These are phyloP conservation scores for Graphilbum sp. DNA, from an alignment of 2,329 filamentous ascomycete genomes.

Conservation along the genomic window DNA sequence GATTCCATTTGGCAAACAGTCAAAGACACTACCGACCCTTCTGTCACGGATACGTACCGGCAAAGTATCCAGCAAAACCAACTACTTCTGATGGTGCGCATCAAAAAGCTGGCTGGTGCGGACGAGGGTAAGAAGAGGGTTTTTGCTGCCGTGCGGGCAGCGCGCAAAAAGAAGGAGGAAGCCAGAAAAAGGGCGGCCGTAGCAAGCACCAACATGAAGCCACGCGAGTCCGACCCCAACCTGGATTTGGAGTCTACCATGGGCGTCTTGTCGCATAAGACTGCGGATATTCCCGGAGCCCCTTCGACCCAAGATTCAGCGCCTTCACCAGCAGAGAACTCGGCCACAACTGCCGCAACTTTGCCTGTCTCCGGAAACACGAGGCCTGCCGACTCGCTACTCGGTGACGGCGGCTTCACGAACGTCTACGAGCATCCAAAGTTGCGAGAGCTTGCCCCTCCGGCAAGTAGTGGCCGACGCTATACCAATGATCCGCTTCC, in stretches of 20 bases:
- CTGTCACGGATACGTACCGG: conserved; percentile 59
- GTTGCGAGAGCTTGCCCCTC: background rate
- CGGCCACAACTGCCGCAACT: background rate
- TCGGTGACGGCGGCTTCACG: background rate
- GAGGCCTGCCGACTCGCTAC: too few species aligned
- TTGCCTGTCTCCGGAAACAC: too few species aligned
- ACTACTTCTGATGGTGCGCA: conserved; percentile 59
- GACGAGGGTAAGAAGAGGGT: conserved; percentile 58
- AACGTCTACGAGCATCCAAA: conserved; percentile 17
- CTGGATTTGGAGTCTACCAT: conserved; percentile 20
- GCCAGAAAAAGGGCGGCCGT: conserved; percentile 43
- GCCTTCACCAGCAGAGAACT: too few species aligned
- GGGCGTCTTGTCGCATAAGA: conserved; percentile 23
- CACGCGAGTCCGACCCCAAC: conserved; percentile 44
- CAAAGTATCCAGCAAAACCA: conserved; percentile 72
- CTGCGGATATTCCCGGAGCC: too few species aligned
- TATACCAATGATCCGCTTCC: conserved; percentile 35
- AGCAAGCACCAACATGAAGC: conserved; percentile 45
- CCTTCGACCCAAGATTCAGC: too few species aligned
- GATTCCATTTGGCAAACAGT: conserved; percentile 74
- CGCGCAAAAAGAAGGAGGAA: conserved; percentile 38
- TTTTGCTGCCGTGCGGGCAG: conserved; percentile 56
- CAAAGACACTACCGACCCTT: conserved; percentile 58
- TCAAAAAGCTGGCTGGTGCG: conserved; percentile 60
- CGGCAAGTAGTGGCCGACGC: conserved; percentile 18